A percentile compares a stretch with the other conserved stretches of the same genome.
Conservation (phyloP, 768 basidiomycete species). For the Macrolepiota dolichaula region DNA sequence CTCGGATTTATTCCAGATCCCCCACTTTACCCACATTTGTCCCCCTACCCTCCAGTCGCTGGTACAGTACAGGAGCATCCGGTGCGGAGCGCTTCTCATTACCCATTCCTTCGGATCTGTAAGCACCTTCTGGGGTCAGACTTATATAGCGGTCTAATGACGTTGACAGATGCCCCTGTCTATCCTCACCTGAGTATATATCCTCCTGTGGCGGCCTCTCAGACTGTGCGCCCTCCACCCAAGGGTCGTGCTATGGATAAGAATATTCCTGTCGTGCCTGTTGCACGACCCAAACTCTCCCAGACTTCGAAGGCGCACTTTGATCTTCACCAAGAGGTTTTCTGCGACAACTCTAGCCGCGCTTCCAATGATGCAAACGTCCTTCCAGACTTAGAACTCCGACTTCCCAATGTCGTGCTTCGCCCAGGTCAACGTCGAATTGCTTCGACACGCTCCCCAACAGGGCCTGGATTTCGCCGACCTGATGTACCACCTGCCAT, state of each 20-base stretch:
- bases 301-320: not conserved
- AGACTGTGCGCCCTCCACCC: not conserved
- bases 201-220: not conserved
- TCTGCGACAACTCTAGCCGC: not conserved
- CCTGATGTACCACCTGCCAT: conserved; percentile 1
- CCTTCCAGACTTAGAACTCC: not conserved
- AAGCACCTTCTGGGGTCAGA: not conserved
- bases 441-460: conserved; percentile 4
- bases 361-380: not conserved
- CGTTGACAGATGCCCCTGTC: conserved; percentile 1
- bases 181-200: conserved; percentile 1
- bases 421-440: not conserved
- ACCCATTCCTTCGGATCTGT: conserved; percentile 9
- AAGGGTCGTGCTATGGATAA: not conserved
- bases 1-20: conserved; percentile 25
- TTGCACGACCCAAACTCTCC: not conserved
- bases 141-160: not conserved
- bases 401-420: not conserved
- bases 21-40: conserved; percentile 36
- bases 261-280: not conserved
- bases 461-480: conserved; percentile 3
- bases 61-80: not conserved
- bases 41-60: conserved; percentile 29
- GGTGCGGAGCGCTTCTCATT: not conserved
- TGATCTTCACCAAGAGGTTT: conserved; percentile 8